Percentiles rank a stretch among this genome's conserved stretches.
Conservation (phyloP, 108 stramenopile species). For the Fragilaria radians region DNA sequence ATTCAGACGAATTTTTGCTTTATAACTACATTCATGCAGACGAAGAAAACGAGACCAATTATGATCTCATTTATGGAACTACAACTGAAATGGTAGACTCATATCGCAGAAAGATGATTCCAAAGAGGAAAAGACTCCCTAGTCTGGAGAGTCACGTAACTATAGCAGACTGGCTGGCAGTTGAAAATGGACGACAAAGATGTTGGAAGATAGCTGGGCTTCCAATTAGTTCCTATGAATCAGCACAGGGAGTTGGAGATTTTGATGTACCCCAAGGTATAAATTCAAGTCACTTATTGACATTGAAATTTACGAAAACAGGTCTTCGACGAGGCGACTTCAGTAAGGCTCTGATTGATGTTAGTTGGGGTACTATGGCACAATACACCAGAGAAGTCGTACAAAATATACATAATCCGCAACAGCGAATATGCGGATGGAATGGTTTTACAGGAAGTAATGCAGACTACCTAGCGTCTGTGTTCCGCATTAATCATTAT, state of each 20-base stretch:
- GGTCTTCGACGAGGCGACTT: constrained; percentile 6
- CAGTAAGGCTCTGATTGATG: constrained; percentile 13
- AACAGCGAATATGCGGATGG: constrained; percentile 1
- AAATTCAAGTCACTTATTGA: constrained; percentile 5
- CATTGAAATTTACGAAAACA: neutral
- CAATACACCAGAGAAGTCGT: neutral
- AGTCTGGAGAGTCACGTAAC: neutral
- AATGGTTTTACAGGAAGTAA: constrained; percentile 5
- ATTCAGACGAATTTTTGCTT: constrained; percentile 24
- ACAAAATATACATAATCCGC: constrained; percentile 17
- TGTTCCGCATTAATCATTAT: constrained; percentile 17
- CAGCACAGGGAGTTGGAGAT: neutral
- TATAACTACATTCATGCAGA: constrained; percentile 11
- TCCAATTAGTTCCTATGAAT: neutral
- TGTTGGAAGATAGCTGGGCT: neutral
- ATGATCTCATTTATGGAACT: neutral
- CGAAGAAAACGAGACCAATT: neutral
- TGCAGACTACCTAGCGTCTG: constrained; percentile 12
- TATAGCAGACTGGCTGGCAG: neutral
- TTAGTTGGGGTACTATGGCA: neutral
- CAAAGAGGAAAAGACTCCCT: neutral
- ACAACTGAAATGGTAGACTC: neutral
- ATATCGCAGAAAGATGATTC: constrained; percentile 1
- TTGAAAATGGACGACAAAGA: neutral
- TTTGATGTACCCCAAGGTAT: neutral